phyloP scores from a whole-genome alignment of 2,329 filamentous ascomycete genomes.

The Fusarium citri region DNA sequence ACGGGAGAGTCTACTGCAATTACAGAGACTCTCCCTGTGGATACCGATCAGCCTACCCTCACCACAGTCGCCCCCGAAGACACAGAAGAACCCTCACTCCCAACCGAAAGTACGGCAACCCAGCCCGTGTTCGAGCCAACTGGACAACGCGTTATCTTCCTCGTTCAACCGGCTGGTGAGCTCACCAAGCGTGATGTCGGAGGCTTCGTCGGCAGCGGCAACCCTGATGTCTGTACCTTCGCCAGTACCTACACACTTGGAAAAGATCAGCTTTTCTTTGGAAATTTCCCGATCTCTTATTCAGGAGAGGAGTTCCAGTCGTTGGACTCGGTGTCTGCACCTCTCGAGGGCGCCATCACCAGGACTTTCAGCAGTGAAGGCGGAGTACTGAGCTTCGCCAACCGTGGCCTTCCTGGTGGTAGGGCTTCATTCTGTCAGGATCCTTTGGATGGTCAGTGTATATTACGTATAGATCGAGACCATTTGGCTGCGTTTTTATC shows the following conservation, averaged over 20 bases:
- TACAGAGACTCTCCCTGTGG: neutral
- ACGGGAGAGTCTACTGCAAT: neutral
- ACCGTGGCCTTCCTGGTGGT: neutral
- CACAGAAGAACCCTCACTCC: neutral
- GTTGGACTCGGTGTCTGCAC: neutral
- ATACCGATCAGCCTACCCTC: neutral
- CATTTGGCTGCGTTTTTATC: neutral
- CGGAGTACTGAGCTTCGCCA: neutral
- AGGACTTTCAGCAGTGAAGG: neutral
- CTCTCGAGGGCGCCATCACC: neutral
- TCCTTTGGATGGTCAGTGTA: conserved; percentile 6
- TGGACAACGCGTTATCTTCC: neutral
- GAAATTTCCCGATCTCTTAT: neutral
- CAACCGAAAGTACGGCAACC: neutral
- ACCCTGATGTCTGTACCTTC: neutral
- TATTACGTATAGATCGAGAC: neutral
- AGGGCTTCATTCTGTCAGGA: conserved; percentile 2
- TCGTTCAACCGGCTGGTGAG: neutral
- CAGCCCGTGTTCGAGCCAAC: neutral
- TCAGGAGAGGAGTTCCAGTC: neutral
- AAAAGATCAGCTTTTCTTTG: neutral
- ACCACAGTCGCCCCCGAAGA: neutral
- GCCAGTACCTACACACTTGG: neutral
- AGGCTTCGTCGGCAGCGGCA: neutral
- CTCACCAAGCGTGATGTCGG: conserved; percentile 1